These are phyloP conservation scores for Zizania palustris DNA, from an alignment of 202 grass and related monocot species.

Conservation along the genomic window DNA sequence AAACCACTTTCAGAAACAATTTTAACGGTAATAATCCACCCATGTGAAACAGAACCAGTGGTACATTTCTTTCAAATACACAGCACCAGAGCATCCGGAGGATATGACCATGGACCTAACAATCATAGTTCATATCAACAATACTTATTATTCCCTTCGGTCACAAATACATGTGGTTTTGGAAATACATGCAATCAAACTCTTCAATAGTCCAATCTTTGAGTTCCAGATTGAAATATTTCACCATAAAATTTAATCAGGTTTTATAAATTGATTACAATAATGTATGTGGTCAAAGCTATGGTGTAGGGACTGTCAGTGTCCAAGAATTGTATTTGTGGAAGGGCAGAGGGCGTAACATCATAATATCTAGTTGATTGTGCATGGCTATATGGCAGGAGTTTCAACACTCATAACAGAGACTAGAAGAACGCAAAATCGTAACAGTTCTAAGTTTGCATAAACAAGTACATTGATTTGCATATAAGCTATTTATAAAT, in stretches of 20 bases:
- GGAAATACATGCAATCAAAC: background rate
- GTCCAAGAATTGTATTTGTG: background rate
- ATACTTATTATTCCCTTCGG: background rate
- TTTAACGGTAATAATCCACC: background rate
- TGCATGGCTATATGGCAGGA: background rate
- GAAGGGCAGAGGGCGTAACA: background rate
- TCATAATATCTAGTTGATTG: constrained; percentile 9
- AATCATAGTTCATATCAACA: constrained; percentile 17
- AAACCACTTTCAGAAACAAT: constrained; percentile 8
- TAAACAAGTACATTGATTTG: background rate
- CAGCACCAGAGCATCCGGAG: background rate
- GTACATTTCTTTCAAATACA: background rate
- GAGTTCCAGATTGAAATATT: background rate
- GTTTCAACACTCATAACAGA: background rate
- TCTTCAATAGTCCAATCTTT: background rate
- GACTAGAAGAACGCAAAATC: background rate
- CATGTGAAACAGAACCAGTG: background rate
- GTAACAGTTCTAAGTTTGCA: background rate
- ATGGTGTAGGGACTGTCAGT: background rate
- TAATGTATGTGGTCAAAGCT: background rate
- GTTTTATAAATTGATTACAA: background rate
- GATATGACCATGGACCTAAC: background rate
- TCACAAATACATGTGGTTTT: background rate
- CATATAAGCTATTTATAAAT: background rate
- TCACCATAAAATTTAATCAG: background rate